phyloP scores from a whole-genome alignment of 2,329 filamentous ascomycete genomes.

The Pseudonectria foliicola region DNA sequence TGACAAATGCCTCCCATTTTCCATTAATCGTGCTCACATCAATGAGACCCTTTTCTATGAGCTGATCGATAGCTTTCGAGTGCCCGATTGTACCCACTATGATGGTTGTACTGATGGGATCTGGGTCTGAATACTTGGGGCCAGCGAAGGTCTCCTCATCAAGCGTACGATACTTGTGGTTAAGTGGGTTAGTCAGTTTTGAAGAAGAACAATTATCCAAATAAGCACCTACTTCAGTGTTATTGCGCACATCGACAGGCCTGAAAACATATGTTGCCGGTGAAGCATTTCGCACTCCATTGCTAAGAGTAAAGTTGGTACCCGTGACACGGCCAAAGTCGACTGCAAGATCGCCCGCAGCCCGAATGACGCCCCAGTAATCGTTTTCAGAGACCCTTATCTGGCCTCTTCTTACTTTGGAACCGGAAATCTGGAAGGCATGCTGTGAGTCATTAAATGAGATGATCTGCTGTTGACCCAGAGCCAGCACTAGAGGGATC shows the following conservation, averaged over 20 bases:
- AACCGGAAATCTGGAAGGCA: too few species aligned
- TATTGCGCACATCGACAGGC: conserved; percentile 39
- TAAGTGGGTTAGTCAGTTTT: accelerated
- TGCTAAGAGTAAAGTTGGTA: conserved; percentile 53
- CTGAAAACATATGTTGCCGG: conserved; percentile 35
- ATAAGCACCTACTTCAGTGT: conserved; percentile 34
- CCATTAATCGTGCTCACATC: conserved; percentile 51
- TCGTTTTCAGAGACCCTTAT: conserved; percentile 53
- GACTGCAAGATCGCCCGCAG: conserved; percentile 57
- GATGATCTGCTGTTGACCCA: too few species aligned
- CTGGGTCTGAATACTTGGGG: conserved; percentile 35
- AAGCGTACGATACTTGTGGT: conserved; percentile 15
- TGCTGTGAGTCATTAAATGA: too few species aligned
- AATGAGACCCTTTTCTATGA: conserved; percentile 49
- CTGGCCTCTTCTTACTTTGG: conserved; percentile 27
- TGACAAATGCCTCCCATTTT: conserved; percentile 64
- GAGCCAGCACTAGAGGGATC: too few species aligned
- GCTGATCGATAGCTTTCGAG: conserved; percentile 52
- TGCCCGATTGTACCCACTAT: conserved; percentile 63
- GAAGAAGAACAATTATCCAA: not conserved
- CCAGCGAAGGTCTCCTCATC: conserved; percentile 24
- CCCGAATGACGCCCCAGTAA: conserved; percentile 61
- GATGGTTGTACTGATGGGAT: conserved; percentile 45
- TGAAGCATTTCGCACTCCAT: conserved; percentile 31
- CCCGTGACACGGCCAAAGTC: conserved; percentile 69